A percentile compares a stretch with the other conserved stretches of the same genome.
phyloP scores from a whole-genome alignment of 371 early-diverging fungal genomes.

The Gilbertella persicaria region DNA sequence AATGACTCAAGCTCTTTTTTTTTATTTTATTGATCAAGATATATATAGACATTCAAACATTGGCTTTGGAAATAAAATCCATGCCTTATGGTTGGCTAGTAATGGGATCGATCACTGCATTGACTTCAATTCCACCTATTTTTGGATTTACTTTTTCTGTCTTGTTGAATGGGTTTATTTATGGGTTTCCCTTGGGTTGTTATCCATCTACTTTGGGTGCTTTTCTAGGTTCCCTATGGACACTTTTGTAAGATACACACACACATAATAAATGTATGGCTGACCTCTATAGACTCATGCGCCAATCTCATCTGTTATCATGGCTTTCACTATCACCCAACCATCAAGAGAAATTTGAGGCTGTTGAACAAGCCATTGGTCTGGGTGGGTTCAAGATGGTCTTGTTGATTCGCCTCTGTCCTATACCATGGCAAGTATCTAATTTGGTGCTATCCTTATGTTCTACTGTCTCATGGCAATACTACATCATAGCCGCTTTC shows the following conservation, averaged over 20 bases:
- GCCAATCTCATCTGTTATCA: constrained; percentile 22
- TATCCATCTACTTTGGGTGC: constrained; percentile 15
- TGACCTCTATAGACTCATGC: constrained; percentile 24
- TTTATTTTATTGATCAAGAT: too few relatives aligned
- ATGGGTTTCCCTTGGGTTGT: constrained; percentile 23
- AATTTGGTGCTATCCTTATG: constrained; percentile 32
- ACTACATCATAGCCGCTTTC: constrained; percentile 24
- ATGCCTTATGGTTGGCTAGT: constrained; percentile 19
- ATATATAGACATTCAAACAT: constrained; percentile 24
- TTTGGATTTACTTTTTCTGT: constrained; percentile 30
- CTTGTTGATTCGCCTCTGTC: constrained; percentile 36
- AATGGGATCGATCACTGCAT: constrained; percentile 1
- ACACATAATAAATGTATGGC: too few relatives aligned
- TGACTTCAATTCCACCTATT: constrained; percentile 36
- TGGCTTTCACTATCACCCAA: constrained; percentile 24
- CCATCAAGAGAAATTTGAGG: constrained; percentile 26
- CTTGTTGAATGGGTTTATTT: constrained; percentile 34
- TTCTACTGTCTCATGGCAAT: constrained; percentile 11
- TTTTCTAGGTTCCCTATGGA: constrained; percentile 15
- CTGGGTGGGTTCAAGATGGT: constrained; percentile 43
- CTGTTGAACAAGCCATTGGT: constrained; percentile 35
- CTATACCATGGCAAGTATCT: constrained; percentile 41
- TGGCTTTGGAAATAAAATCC: constrained; percentile 26
- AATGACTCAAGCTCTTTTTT: neutral
- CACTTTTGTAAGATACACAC: constrained; percentile 10